phyloP scores from a whole-genome alignment of 148 eudicot genomes.

The Oxyria digyna region DNA sequence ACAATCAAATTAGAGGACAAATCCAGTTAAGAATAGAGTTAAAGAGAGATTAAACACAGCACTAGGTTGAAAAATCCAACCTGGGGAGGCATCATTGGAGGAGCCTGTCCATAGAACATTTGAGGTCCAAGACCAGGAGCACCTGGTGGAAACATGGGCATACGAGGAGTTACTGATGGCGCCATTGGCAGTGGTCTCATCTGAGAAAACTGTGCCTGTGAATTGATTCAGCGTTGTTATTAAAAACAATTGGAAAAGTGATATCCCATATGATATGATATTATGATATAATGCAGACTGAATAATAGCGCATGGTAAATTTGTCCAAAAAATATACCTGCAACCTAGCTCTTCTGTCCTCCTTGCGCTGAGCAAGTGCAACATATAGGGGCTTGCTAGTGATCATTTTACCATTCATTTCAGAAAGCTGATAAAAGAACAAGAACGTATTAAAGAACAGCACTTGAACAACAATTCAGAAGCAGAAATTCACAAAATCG shows the following conservation, averaged over 20 bases:
- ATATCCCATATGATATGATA: no score
- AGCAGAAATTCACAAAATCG: background rate
- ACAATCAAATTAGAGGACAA: background rate
- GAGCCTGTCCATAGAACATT: conserved; percentile 68
- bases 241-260: background rate
- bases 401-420: conserved; percentile 81
- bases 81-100: conserved; percentile 77
- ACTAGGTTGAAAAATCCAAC: conserved; percentile 15
- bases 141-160: conserved; percentile 89
- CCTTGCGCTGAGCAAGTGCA: conserved; percentile 82
- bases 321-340: conserved; percentile 58
- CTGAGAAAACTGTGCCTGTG: conserved; percentile 84
- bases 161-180: conserved; percentile 61
- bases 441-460: background rate
- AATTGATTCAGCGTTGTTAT: background rate
- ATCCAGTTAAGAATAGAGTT: background rate
- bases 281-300: background rate
- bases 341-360: conserved; percentile 73
- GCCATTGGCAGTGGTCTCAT: conserved; percentile 76
- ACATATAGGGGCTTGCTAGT: conserved; percentile 81
- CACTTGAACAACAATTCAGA: background rate
- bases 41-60: background rate
- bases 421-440: conserved; percentile 40
- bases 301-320: background rate
- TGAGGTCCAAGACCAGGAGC: conserved; percentile 84